These are phyloP conservation scores for Pterulicium gracile DNA, from an alignment of 1,284 basidiomycete species.

Conservation along the genomic window DNA sequence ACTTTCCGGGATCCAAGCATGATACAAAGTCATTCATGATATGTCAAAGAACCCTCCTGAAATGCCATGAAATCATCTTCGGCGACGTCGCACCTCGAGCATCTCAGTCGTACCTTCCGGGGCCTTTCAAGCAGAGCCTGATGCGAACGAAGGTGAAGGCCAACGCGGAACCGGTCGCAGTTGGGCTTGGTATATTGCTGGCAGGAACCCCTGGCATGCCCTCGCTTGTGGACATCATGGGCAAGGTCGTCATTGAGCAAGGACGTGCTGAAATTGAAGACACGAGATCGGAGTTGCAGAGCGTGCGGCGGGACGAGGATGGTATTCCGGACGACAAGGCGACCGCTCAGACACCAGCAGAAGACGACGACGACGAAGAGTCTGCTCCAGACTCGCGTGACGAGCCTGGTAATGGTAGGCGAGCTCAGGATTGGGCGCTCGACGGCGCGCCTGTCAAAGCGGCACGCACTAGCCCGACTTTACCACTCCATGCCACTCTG, in stretches of 20 bases:
- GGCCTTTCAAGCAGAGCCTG: constrained; percentile 37
- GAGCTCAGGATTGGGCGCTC: background rate
- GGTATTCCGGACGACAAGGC: constrained; percentile 17
- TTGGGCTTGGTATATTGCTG: constrained; percentile 80
- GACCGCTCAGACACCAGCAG: constrained; percentile 8
- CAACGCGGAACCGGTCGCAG: constrained; percentile 63
- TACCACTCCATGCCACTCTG: constrained; percentile 45
- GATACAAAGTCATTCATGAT: constrained; percentile 79
- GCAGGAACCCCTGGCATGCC: constrained; percentile 78
- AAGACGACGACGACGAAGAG: constrained; percentile 19
- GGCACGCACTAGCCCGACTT: constrained; percentile 61
- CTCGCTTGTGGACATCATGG: constrained; percentile 57
- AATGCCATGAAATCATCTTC: constrained; percentile 96
- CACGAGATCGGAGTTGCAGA: constrained; percentile 29
- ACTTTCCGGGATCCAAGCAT: constrained; percentile 57
- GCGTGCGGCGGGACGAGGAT: constrained; percentile 37
- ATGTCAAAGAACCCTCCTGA: constrained; percentile 87
- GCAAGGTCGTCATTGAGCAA: constrained; percentile 84
- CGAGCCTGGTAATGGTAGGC: constrained; percentile 1
- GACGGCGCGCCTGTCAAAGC: constrained; percentile 31
- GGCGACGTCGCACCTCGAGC: constrained; percentile 68
- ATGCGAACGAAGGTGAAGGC: constrained; percentile 59
- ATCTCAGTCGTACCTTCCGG: constrained; percentile 53
- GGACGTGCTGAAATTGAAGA: constrained; percentile 55
- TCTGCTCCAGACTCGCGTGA: no score